These are phyloP conservation scores for Boletus subparvulus DNA, from an alignment of 768 basidiomycete genomes.

Conservation along the genomic window DNA sequence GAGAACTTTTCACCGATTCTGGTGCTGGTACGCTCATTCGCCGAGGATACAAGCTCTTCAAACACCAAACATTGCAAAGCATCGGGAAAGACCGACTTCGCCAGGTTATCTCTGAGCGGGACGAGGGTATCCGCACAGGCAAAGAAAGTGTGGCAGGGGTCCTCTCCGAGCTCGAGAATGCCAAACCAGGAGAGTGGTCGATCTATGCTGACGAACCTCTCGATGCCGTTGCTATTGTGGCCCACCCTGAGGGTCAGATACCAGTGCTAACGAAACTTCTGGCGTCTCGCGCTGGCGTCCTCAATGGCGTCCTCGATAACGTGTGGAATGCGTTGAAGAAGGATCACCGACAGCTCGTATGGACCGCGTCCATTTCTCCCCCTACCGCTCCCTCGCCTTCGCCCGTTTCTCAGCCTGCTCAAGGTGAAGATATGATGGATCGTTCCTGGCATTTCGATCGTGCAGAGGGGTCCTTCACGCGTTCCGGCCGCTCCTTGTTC, in stretches of 20 bases:
- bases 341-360: constrained; percentile 91
- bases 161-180: constrained; percentile 52
- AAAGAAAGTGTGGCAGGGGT: constrained; percentile 85
- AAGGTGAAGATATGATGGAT: constrained; percentile 81
- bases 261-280: constrained; percentile 94
- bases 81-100: constrained; percentile 94
- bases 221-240: constrained; percentile 92
- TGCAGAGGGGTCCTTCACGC: constrained; percentile 95
- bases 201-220: constrained; percentile 99
- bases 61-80: constrained; percentile 73
- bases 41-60: constrained; percentile 97
- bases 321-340: constrained; percentile 96
- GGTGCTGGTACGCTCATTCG: constrained; percentile 98
- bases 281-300: constrained; percentile 79
- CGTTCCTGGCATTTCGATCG: constrained; percentile 98
- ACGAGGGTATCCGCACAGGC: constrained; percentile 85
- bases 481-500: constrained; percentile 91
- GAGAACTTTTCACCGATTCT: constrained; percentile 97
- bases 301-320: constrained; percentile 96
- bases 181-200: constrained; percentile 83
- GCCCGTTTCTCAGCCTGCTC: constrained; percentile 7
- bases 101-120: constrained; percentile 92
- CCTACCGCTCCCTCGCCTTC: constrained; percentile 10
- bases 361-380: constrained; percentile 79
- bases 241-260: constrained; percentile 83